Evolutionary conservation across 1,284 basidiomycete species (phyloP), one percentile per base, ranked within the genome.

Genomic region (Boletellus deceptivus): DNA sequence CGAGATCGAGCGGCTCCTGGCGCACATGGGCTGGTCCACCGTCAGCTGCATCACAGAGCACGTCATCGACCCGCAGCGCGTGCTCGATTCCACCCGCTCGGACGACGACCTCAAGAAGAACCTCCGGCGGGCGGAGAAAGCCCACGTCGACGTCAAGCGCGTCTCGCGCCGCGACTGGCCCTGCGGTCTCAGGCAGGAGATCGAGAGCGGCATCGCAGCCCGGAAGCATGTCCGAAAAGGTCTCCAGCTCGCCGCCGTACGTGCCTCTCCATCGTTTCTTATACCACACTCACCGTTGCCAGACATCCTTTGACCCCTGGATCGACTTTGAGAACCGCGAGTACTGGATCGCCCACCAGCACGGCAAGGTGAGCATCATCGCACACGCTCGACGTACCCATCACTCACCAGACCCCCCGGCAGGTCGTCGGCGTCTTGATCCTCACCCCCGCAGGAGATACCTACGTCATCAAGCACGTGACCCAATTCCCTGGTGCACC

Each of bases 391-490:
- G 17, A 22, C 16, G 9, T 16, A 9, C 13, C 24, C 11, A 6
- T 3, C 4, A 29, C 17, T 52, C 6, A 49, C 10, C 10, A 4
- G 5, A 11, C 3, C 25, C 3, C 25, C 8, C n/a, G 11, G 10
- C 36, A 73, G 69, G 56, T 68, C 24, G 63, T 78, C 6, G 72
- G 75, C 8, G 49, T 77, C 27, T 68, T 76, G 50, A 72, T 78
- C 44, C 65, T 78, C 22, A 70, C 75, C 4, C 72, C 69, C 0
- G 71, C 74, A 16, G 68, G 69, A 25, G 59, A 58, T 35, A 62
- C 70, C 31, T 76, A 74, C 60, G 72, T 75, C 49, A 76, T 76
- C 54, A 77, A 78, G 60, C 77, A 78, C 42, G 70, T 71, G 7
- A 64, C 69, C 25, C 72, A 72, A 20, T 78, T 79, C 58, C 75